Evolutionary conservation across 2,329 filamentous ascomycete genomes (phyloP), one percentile per base, ranked within the genome.

Genomic region (Curvularia sp.): DNA sequence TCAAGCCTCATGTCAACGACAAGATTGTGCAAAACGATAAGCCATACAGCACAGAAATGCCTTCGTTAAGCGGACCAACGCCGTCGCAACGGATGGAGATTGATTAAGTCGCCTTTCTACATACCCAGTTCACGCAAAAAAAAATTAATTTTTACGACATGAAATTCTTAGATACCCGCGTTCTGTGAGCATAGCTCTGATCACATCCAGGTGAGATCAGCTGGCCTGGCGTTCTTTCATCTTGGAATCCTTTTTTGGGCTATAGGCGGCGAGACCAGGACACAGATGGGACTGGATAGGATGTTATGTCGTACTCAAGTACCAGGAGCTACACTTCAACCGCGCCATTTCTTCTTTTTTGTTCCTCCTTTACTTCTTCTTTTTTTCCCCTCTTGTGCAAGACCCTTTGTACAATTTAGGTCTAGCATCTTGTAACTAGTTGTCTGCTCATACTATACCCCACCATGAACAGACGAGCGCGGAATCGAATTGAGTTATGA

Each of bases 1-100:
- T 99, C 59, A 97, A 96, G 81, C 88, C 88, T 9, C 93, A 98
- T 75, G 86, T 99, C 57, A 84, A 87, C 68, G 84, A 83, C 72
- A 81, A 84, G 63, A 85, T 83, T 69, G 73, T 81, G 15, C 52
- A 61, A 18, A 78, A 77, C 57, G 81, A 83, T 36, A 84, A 86
- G 66, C 83, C 84, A 56, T 78, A 76, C 53, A 74, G 75, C 66
- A 79, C 79, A 28, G 79, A 82, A 60, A 81, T 83, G 78, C 82
- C 80, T 5, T 77, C 80, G 27, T 72, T 82, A 27, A 79, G 80
- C 64, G 77, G 77, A 49, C 78, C 80, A 25, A 69, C 76, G 43
- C 78, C 80, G 25, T 78, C 72, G 38, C 72, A 81, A 54, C 73
- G 82, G 53, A 77, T 78, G 75, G 75, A 76, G 59, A 78, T 77